Base-by-base conservation (phyloP, 83 land plant species). In the Thuja plicata region DNA sequence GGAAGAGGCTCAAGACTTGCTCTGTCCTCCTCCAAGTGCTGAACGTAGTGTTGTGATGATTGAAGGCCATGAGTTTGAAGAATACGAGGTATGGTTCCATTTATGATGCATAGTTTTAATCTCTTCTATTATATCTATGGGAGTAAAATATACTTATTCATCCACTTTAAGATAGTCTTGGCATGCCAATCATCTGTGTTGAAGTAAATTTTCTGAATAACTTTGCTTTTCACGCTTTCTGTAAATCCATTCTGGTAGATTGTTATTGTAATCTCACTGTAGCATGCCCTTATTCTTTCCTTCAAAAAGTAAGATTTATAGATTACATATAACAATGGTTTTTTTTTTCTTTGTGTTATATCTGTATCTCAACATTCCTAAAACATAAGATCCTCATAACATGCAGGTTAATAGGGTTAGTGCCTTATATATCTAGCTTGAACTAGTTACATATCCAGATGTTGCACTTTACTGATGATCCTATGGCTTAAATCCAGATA, bases 41-140 rank as follows among this genome's bases (percentile, higher is more conserved):
- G 88, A 55, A 30, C 96, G 97, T 37, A 93, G 87, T 87, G 86
- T 94, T 80, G 91, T 96, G 40, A 89, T 95, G 8, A 91, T 97
- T 90, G 99, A 98, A 87, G 99, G 97, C 46, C 94, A 90, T 90
- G 98, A 98, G 88, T 93, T 98, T 91, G 99, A 98, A 88, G 99
- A 97, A 91, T 98, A 96, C 86, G 95, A 96, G 99, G 99, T 98
- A 93, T 60, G 54, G 46, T 2, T 78, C 15, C 8, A 15, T 86
- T 54, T 40, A 46, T 46, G 24, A 82, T 27, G 85, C 85, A 83
- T 8, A 30, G 12, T 83, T 48, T 48, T 5, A 0, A 27, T 41
- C 46, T 80, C 16, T 83, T 48, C 43, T 21, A 35, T 32, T 76
- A 3, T 3, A 46, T n/a, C 8, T 46, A 83, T 46, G 52, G 32